Evolutionary conservation across 768 basidiomycete species (phyloP).

Genomic region (Boletus tylopilopsis): DNA sequence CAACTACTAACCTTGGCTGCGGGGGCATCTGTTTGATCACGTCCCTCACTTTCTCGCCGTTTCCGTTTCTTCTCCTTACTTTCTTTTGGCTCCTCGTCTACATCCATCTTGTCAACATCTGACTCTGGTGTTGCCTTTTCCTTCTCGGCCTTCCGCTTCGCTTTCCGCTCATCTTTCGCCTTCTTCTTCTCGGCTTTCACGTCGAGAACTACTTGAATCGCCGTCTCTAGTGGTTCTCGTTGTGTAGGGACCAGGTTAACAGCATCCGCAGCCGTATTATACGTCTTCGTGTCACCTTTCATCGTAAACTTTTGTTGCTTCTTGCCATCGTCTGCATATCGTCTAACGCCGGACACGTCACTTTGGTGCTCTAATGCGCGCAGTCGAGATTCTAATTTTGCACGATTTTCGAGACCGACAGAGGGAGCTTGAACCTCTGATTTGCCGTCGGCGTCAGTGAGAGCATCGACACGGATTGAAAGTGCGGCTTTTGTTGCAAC

Average conservation of each 20-base stretch:
- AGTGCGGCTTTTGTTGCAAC: conserved; percentile 97
- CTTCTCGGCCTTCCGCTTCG: conserved; percentile 56
- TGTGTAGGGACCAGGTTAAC: conserved; percentile 85
- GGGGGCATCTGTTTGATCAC: conserved; percentile 37
- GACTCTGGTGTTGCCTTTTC: conserved; percentile 46
- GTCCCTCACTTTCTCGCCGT: conserved; percentile 56
- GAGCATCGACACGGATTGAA: conserved; percentile 95
- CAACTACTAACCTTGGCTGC: conserved; percentile 38
- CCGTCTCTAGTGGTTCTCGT: conserved; percentile 71
- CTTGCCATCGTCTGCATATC: conserved; percentile 56
- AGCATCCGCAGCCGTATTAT: conserved; percentile 84
- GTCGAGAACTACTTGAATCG: conserved; percentile 70
- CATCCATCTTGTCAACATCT: conserved; percentile 43
- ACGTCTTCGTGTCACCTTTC: conserved; percentile 72
- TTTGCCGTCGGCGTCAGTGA: conserved; percentile 89
- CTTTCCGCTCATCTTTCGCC: conserved; percentile 73
- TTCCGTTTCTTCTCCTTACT: conserved; percentile 44
- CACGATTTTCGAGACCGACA: conserved; percentile 89
- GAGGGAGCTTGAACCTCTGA: conserved; percentile 77
- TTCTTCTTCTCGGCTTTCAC: conserved; percentile 86
- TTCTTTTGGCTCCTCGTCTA: conserved; percentile 35
- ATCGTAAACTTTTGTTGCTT: conserved; percentile 82
- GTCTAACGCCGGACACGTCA: conserved; percentile 69
- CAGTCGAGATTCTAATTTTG: conserved; percentile 92
- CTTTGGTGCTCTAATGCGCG: conserved; percentile 82